Percentiles rank a stretch among this genome's conserved stretches.
Evolutionary conservation across 1,139 yeast genomes (phyloP).

Genomic region (Candida sp.): DNA sequence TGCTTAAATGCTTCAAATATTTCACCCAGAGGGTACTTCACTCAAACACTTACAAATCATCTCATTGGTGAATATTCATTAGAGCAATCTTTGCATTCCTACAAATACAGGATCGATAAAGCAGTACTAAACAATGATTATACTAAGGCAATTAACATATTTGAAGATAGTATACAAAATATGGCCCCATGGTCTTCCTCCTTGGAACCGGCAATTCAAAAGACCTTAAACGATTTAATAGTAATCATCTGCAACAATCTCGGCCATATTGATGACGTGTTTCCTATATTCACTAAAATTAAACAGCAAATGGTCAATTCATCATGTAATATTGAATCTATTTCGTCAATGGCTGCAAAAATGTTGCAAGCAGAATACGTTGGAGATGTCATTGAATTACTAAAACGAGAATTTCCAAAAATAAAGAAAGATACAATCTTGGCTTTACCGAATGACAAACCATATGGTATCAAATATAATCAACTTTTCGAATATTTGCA

Average conservation of each 20-base stretch:
- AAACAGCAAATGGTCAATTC: conserved; percentile 35
- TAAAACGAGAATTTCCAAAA: conserved; percentile 57
- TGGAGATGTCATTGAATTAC: conserved; percentile 57
- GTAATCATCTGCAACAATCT: conserved; percentile 16
- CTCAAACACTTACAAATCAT: conserved; percentile 11
- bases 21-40: conserved; percentile 18
- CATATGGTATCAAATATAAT: conserved; percentile 24
- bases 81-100: conserved; percentile 21
- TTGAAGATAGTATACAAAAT: conserved; percentile 27
- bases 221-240: conserved; percentile 33
- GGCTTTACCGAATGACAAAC: conserved; percentile 23
- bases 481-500: conserved; percentile 39
- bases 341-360: conserved; percentile 42
- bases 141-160: conserved; percentile 24
- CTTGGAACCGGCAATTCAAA: conserved; percentile 24
- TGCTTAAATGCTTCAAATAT: conserved; percentile 13
- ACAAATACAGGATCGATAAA: conserved; percentile 26
- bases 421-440: conserved; percentile 32
- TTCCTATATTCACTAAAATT: conserved; percentile 31
- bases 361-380: conserved; percentile 48
- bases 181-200: conserved; percentile 28
- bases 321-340: conserved; percentile 34
- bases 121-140: conserved; percentile 20
- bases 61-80: conserved; percentile 11
- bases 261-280: conserved; percentile 21